Evolutionary conservation across 345 rosid species (phyloP).

Genomic region (Noccaea bulbosa): DNA sequence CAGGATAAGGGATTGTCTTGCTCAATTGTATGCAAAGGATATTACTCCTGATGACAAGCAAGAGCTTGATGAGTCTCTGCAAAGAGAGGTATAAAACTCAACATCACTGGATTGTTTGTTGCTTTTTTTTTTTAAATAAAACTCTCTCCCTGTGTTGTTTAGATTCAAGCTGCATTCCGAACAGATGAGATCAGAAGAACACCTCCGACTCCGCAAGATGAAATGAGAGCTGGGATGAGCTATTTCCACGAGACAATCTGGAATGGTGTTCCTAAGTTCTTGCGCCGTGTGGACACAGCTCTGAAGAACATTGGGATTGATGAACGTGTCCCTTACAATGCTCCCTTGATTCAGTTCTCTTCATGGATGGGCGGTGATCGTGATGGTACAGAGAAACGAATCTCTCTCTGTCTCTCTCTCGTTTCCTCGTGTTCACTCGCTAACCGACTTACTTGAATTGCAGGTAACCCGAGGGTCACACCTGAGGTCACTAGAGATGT

Average conservation of each 20-base stretch:
- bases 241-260: constrained; percentile 99
- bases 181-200: constrained; percentile 99
- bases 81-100: constrained; percentile 67
- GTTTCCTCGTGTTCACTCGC: constrained; percentile 6
- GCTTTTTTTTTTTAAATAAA: no score
- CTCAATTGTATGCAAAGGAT: constrained; percentile 89
- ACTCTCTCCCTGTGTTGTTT: not conserved
- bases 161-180: constrained; percentile 99
- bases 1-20: constrained; percentile 90
- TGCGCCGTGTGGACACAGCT: constrained; percentile 98
- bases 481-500: constrained; percentile 99
- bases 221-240: constrained; percentile 99
- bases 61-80: constrained; percentile 97
- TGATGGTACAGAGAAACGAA: constrained; percentile 59
- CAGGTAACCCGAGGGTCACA: constrained; percentile 98
- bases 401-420: not conserved
- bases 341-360: constrained; percentile 96
- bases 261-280: constrained; percentile 98
- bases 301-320: constrained; percentile 91
- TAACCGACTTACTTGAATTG: not conserved
- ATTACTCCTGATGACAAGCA: constrained; percentile 98
- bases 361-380: constrained; percentile 99
- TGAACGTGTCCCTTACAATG: constrained; percentile 96
- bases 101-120: not conserved
- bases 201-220: constrained; percentile 99